A percentile compares a stretch with the other conserved stretches of the same genome.
phyloP scores from a whole-genome alignment of 306 rosid genomes.

The Dalbergia cochinchinensis region DNA sequence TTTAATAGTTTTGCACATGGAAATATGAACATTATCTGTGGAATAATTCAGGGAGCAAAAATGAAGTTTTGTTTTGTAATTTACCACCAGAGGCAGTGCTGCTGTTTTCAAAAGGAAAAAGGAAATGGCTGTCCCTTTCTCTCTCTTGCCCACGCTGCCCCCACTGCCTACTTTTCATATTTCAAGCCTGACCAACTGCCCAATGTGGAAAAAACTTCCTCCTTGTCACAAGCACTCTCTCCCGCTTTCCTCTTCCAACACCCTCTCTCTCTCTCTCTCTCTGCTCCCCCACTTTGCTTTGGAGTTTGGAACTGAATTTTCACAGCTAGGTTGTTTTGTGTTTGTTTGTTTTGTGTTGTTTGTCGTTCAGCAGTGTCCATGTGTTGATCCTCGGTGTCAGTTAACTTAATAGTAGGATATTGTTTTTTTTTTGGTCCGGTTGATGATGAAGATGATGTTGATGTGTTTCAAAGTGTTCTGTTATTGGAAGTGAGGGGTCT shows the following conservation, averaged over 20 bases:
- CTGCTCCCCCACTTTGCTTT: constrained; percentile 34
- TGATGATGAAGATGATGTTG: not conserved
- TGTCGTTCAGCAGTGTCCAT: constrained; percentile 13
- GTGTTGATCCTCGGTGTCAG: constrained; percentile 33
- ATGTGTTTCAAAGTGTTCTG: constrained; percentile 39
- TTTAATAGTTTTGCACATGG: constrained; percentile 38
- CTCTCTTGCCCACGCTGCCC: constrained; percentile 56
- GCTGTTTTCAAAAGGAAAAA: constrained; percentile 42
- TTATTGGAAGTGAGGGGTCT: constrained; percentile 25
- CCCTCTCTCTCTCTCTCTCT: constrained; percentile 38
- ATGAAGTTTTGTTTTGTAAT: constrained; percentile 46
- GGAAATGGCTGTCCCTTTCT: constrained; percentile 44
- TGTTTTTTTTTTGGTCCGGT: constrained; percentile 6
- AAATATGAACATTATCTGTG: constrained; percentile 40
- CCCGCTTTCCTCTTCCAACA: constrained; percentile 48
- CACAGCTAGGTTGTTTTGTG: constrained; percentile 24
- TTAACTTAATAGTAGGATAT: constrained; percentile 3
- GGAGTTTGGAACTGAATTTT: constrained; percentile 43
- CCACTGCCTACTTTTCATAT: constrained; percentile 31
- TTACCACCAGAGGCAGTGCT: constrained; percentile 31
- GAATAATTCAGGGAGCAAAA: constrained; percentile 41
- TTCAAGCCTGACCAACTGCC: constrained; percentile 56
- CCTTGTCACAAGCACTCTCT: constrained; percentile 53
- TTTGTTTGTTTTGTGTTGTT: not conserved
- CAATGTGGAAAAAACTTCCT: constrained; percentile 49